Evolutionary conservation across 2,329 filamentous ascomycete genomes (phyloP).

Genomic region (Cladosporium sp.): DNA sequence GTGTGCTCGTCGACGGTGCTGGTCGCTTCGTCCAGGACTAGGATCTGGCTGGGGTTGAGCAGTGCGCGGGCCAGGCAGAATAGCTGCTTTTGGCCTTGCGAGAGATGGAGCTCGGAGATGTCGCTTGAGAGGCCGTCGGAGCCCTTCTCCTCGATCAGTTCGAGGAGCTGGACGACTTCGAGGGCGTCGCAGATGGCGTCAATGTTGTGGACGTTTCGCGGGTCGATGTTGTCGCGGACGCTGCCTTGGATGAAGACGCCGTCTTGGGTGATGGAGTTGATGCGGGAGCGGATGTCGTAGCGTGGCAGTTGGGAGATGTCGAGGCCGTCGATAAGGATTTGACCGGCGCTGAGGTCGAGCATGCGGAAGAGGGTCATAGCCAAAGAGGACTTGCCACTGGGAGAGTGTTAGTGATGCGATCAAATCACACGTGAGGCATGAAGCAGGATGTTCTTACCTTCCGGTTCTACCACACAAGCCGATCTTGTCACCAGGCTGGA

Average conservation of each 20-base stretch:
- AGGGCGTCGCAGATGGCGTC: conserved; percentile 46
- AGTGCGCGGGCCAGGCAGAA: conserved; percentile 52
- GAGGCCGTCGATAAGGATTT: conserved; percentile 50
- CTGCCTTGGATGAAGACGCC: conserved; percentile 51
- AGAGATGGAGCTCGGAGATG: conserved; percentile 38
- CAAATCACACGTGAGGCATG: not conserved
- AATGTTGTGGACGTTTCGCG: conserved; percentile 39
- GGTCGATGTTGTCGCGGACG: conserved; percentile 53
- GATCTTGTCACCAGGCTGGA: conserved; percentile 51
- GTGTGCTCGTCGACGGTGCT: conserved; percentile 58
- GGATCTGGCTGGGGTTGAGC: conserved; percentile 42
- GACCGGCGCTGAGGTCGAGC: conserved; percentile 46
- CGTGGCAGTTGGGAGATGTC: conserved; percentile 48
- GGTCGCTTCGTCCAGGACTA: conserved; percentile 40
- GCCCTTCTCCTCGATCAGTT: conserved; percentile 29
- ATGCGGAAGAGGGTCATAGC: conserved; percentile 53
- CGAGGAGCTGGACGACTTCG: conserved; percentile 45
- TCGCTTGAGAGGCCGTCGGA: conserved; percentile 43
- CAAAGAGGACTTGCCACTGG: conserved; percentile 54
- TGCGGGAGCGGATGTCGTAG: conserved; percentile 46
- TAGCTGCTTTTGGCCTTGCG: conserved; percentile 53
- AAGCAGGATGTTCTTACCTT: conserved; percentile 35
- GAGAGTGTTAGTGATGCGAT: conserved; percentile 25
- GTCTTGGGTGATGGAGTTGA: conserved; percentile 55
- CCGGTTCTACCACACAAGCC: conserved; percentile 57